Conservation (phyloP, 164 flowering plant species). For the Vitis rupestris region DNA sequence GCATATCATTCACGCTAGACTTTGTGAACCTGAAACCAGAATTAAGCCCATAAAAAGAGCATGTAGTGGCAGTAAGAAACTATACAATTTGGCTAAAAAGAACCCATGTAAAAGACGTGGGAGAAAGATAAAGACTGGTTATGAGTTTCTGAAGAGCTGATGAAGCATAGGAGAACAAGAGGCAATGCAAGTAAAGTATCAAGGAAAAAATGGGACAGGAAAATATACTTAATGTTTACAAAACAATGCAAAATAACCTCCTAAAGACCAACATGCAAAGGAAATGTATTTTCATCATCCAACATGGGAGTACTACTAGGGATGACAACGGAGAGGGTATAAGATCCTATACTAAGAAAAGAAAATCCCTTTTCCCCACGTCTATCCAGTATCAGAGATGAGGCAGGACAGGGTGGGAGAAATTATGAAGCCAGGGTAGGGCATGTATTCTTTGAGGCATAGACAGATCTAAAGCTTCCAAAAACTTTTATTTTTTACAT, state of each 20-base stretch:
- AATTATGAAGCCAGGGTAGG: too few relatives aligned
- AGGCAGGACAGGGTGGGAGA: too few relatives aligned
- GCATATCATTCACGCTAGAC: conserved; percentile 67
- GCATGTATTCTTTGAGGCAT: too few relatives aligned
- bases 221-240: not conserved
- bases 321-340: too few relatives aligned
- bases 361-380: too few relatives aligned
- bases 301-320: too few relatives aligned
- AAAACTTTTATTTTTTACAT: too few relatives aligned
- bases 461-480: too few relatives aligned
- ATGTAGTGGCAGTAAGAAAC: not conserved
- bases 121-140: not conserved
- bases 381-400: too few relatives aligned
- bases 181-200: not conserved
- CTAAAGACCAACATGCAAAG: not conserved
- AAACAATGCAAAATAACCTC: not conserved
- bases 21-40: conserved; percentile 64
- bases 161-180: not conserved
- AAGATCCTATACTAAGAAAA: too few relatives aligned
- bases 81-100: not conserved
- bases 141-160: not conserved
- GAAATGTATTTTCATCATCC: not conserved
- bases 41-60: not conserved
- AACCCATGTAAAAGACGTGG: not conserved
- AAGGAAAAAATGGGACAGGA: not conserved